These are phyloP conservation scores for Buxus sempervirens DNA, from an alignment of 164 flowering plant genomes.

Conservation along the genomic window DNA sequence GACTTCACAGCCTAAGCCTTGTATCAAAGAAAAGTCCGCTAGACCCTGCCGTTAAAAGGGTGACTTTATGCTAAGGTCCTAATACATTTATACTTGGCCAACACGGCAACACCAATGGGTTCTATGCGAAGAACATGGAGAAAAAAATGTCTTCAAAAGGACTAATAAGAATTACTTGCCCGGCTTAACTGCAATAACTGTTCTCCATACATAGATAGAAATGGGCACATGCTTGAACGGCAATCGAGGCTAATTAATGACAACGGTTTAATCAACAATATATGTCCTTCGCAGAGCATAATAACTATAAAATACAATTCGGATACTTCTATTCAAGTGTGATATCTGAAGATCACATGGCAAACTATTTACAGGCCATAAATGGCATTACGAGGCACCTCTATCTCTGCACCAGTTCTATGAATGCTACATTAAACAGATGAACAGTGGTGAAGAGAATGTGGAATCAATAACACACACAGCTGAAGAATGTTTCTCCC, in stretches of 20 bases:
- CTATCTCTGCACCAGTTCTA: conserved; percentile 22
- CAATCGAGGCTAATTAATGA: too few relatives aligned
- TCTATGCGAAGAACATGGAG: too few relatives aligned
- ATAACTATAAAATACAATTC: neutral
- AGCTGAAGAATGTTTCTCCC: conserved; percentile 31
- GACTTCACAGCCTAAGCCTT: too few relatives aligned
- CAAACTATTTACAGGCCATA: conserved; percentile 16
- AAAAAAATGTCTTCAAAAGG: too few relatives aligned
- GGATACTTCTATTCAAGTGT: neutral
- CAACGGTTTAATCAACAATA: neutral
- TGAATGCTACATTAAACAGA: conserved; percentile 18
- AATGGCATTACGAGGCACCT: conserved; percentile 4
- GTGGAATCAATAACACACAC: conserved; percentile 16
- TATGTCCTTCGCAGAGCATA: neutral
- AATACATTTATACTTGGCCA: too few relatives aligned
- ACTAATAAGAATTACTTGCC: neutral
- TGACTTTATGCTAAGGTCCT: too few relatives aligned
- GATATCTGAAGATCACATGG: neutral
- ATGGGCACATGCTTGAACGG: too few relatives aligned
- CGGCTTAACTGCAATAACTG: too few relatives aligned
- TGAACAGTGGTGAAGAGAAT: conserved; percentile 7
- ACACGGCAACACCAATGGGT: too few relatives aligned
- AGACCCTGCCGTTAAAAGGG: too few relatives aligned
- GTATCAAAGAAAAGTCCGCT: too few relatives aligned
- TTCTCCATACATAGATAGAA: too few relatives aligned